These are phyloP conservation scores for Hymenoscyphus occultus DNA, from an alignment of 2,329 filamentous ascomycete genomes.

Conservation along the genomic window DNA sequence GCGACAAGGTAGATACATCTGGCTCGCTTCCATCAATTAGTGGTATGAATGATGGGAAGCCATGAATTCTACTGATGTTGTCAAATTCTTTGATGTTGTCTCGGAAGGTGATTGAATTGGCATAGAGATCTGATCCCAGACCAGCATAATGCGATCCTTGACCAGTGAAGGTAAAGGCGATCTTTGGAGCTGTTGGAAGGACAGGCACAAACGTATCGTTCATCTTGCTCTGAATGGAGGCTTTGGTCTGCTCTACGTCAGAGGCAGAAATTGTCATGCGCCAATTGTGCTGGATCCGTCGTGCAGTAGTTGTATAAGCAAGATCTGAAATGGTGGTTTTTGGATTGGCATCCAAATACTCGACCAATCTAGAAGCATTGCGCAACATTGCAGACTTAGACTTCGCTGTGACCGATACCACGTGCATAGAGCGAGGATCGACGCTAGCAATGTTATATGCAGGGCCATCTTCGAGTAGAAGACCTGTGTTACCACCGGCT, in stretches of 20 bases:
- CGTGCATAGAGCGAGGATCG: constrained; percentile 45
- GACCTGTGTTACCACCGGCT: constrained; percentile 35
- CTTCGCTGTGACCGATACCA: constrained; percentile 50
- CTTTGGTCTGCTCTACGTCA: constrained; percentile 44
- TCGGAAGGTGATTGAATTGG: constrained; percentile 38
- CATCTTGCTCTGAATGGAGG: constrained; percentile 50
- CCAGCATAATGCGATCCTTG: constrained; percentile 40
- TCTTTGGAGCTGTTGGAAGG: constrained; percentile 17
- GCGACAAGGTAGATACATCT: constrained; percentile 44
- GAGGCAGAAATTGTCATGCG: constrained; percentile 49
- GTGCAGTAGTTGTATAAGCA: constrained; percentile 37
- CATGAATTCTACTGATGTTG: constrained; percentile 19
- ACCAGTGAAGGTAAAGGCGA: constrained; percentile 34
- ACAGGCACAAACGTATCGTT: constrained; percentile 40
- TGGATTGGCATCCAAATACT: constrained; percentile 28
- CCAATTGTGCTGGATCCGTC: constrained; percentile 58
- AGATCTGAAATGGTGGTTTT: constrained; percentile 28
- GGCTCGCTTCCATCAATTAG: constrained; percentile 45
- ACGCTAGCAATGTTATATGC: constrained; percentile 34
- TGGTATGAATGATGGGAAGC: constrained; percentile 28
- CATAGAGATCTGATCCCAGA: constrained; percentile 25
- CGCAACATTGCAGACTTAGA: constrained; percentile 28
- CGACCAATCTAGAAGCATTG: constrained; percentile 29
- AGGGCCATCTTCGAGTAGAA: constrained; percentile 35
- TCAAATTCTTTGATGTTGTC: constrained; percentile 23